Conservation (phyloP, 768 basidiomycete species). For the Russula foetens region DNA sequence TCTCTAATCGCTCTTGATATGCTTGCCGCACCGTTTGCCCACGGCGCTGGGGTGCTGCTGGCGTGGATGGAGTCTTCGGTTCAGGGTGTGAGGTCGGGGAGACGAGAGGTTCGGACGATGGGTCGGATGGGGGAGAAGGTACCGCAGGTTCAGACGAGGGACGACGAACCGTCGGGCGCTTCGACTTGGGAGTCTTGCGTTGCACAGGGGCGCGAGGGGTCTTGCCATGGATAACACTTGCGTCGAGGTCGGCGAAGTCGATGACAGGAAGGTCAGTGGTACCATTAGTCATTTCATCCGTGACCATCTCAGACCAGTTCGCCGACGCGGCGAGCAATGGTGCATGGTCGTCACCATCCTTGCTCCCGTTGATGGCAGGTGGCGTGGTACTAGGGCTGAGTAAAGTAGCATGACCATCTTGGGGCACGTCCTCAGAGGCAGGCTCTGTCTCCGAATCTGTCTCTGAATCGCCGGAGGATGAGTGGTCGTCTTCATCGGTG, state of each 20-base stretch:
- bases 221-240: slow-evolving; percentile 23
- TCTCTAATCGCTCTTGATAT: slow-evolving; percentile 74
- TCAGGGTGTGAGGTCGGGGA: slow-evolving; percentile 30
- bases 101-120: slow-evolving; percentile 24
- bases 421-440: slow-evolving; percentile 51
- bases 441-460: slow-evolving; percentile 70
- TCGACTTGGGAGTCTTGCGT: slow-evolving; percentile 26
- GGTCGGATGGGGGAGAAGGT: slow-evolving; percentile 20
- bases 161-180: slow-evolving; percentile 29
- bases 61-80: slow-evolving; percentile 25
- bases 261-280: slow-evolving; percentile 68
- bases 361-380: slow-evolving; percentile 25
- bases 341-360: slow-evolving; percentile 21
- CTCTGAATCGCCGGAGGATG: slow-evolving; percentile 48
- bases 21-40: slow-evolving; percentile 72
- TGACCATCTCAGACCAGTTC: slow-evolving; percentile 83
- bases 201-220: slow-evolving; percentile 25
- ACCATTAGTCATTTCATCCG: slow-evolving; percentile 58
- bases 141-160: slow-evolving; percentile 22
- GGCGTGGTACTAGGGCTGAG: slow-evolving; percentile 59
- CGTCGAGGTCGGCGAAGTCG: slow-evolving; percentile 58
- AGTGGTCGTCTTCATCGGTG: slow-evolving; percentile 44
- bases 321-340: slow-evolving; percentile 49
- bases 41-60: slow-evolving; percentile 29
- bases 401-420: slow-evolving; percentile 42